These are phyloP conservation scores for Sporothrix phasma DNA, from an alignment of 2,329 filamentous ascomycete species.

Conservation along the genomic window DNA sequence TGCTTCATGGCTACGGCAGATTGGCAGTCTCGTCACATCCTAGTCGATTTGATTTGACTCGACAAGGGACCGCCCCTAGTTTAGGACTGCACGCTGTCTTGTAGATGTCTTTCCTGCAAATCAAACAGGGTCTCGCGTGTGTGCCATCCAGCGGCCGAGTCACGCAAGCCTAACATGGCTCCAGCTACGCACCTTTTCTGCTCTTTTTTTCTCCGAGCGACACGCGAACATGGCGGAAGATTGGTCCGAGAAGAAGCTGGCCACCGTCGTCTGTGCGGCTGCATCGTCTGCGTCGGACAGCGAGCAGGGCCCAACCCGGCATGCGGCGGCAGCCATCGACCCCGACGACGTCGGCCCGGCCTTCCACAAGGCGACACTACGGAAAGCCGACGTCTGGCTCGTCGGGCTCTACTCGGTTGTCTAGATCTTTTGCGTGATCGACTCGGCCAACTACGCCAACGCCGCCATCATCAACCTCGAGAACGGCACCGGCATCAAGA, in stretches of 20 bases:
- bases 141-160: conserved; percentile 3
- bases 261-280: not conserved
- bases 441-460: conserved; percentile 31
- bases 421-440: conserved; percentile 32
- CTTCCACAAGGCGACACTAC: conserved; percentile 25
- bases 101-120: not conserved
- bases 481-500: conserved; percentile 31
- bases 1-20: no score
- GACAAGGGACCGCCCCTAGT: no score
- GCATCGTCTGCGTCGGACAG: not conserved
- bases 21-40: no score
- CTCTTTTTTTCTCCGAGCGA: not conserved
- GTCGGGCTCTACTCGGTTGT: conserved; percentile 29
- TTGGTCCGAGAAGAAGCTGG: not conserved
- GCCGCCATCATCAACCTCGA: conserved; percentile 34
- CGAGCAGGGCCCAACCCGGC: not conserved
- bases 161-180: not conserved
- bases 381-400: conserved; percentile 29
- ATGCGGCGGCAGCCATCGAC: not conserved
- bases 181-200: not conserved
- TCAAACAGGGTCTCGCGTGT: not conserved
- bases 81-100: not conserved
- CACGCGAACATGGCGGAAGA: not conserved
- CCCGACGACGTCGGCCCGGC: conserved; percentile 11
- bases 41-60: no score